Evolutionary conservation across 139 green algal species (phyloP).

Genomic region (Volvox reticuliferus): DNA sequence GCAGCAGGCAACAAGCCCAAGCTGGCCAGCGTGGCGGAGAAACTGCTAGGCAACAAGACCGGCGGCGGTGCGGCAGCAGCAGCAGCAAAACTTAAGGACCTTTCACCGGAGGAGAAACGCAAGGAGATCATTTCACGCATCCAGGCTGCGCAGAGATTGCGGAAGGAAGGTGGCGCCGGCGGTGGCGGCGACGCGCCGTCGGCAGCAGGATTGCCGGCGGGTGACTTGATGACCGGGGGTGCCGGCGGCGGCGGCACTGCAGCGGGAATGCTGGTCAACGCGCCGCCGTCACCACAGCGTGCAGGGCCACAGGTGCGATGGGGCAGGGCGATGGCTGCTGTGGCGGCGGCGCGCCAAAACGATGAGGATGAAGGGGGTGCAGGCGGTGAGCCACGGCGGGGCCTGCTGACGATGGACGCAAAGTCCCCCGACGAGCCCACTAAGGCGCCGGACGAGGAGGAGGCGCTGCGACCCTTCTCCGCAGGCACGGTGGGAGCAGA

Average conservation of each 20-base stretch:
- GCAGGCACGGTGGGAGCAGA: background rate
- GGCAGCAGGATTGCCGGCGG: slow-evolving; percentile 23
- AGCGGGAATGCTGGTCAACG: slow-evolving; percentile 18
- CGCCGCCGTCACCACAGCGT: background rate
- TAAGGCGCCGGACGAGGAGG: slow-evolving; percentile 1
- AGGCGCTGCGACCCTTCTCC: slow-evolving; percentile 33
- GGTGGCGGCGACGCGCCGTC: background rate
- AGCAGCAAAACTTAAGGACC: slow-evolving; percentile 23
- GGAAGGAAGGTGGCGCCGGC: background rate
- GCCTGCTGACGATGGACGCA: slow-evolving; percentile 5
- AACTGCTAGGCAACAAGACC: slow-evolving; percentile 37
- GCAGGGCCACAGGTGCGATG: background rate
- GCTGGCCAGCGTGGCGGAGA: slow-evolving; percentile 44
- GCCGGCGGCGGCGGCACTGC: background rate
- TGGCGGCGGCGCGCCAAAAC: too few relatives aligned
- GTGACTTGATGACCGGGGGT: background rate
- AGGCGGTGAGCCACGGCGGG: slow-evolving; percentile 1
- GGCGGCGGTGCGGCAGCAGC: background rate
- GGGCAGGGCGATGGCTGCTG: background rate
- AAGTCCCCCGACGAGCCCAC: background rate
- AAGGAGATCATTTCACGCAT: slow-evolving; percentile 35
- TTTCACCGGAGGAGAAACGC: slow-evolving; percentile 46
- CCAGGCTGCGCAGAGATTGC: slow-evolving; percentile 17
- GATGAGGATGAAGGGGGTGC: background rate
- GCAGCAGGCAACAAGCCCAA: background rate